Evolutionary conservation across 257 asterid species (phyloP), one percentile per base, ranked within the genome.

Genomic region (Gentiana straminea): DNA sequence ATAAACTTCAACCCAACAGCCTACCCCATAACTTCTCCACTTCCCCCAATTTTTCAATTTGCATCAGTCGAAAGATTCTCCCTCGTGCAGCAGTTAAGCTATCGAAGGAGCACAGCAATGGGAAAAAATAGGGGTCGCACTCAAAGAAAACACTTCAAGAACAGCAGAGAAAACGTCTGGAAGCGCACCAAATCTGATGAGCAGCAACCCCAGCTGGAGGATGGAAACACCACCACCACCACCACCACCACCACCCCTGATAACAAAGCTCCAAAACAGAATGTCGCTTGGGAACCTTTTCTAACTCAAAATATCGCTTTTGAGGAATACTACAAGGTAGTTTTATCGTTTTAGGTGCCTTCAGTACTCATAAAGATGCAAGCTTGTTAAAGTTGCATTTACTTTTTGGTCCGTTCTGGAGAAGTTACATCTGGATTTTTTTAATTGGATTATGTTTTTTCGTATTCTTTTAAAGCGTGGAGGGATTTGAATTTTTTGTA

Each of bases 81-180:
- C 4, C 33, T 3, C 34, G 34, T 47, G 8, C 32, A 62, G 50
- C 68, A 34, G 37, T 66, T 39, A 24, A 24, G 24, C 24, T 24
- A 24, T 24, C 24, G 24, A 24, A 24, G 46, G 10, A 41, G 46
- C 46, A 41, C 9, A 5, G 6, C 6, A 10, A 5, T 41, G 46
- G 46, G 94, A 54, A 86, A 95, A 49, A 34, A 59, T 33, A 92
- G 82, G 79, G 81, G 92, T 37, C 94, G 99, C 10, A 92, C 99
- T 59, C 99, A 88, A 81, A 74, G 97, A 63, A 92, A 84, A 13
- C 95, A 92, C 80, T 92, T 92, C 59, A 67, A 77, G 48, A 80
- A 92, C 64, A 69, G 68, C 79, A 75, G 97, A 66, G 95, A 92
- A 59, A 92, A 92, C 62, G 82, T 77, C 0, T 92, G 99, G 99